A percentile compares a stretch with the other conserved stretches of the same genome.
These are phyloP conservation scores for Cercospora sojina DNA, from an alignment of 2,329 filamentous ascomycete species.

Conservation along the genomic window DNA sequence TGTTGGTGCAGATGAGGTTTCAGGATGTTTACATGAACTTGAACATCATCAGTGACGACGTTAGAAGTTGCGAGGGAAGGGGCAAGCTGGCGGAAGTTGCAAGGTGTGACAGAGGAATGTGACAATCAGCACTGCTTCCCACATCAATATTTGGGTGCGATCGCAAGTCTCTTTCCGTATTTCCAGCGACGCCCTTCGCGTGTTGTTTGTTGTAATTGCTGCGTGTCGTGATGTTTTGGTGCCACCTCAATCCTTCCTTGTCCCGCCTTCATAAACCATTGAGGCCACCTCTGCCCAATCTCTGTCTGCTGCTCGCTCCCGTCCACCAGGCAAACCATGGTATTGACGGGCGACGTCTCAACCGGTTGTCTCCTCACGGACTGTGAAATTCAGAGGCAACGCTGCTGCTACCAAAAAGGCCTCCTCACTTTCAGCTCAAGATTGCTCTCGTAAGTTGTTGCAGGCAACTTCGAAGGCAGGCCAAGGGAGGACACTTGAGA, in stretches of 20 bases:
- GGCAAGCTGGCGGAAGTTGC: conserved; percentile 4
- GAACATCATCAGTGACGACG: neutral
- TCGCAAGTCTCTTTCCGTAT: neutral
- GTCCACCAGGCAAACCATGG: neutral
- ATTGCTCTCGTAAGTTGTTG: neutral
- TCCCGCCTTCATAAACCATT: neutral
- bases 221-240: neutral
- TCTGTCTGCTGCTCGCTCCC: neutral
- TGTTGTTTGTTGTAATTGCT: neutral
- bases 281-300: neutral
- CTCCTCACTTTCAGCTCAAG: neutral
- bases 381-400: neutral
- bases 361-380: neutral
- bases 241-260: neutral
- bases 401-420: neutral
- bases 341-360: neutral
- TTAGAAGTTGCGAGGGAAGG: neutral
- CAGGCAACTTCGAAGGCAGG: neutral
- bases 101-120: conserved; percentile 15
- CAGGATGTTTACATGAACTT: neutral
- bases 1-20: neutral
- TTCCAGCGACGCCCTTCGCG: neutral
- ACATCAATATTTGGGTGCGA: neutral
- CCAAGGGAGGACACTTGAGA: neutral
- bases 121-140: conserved; percentile 1